Evolutionary conservation across 495 filamentous ascomycete species (phyloP).

Genomic region (Trypethelium eluteriae): DNA sequence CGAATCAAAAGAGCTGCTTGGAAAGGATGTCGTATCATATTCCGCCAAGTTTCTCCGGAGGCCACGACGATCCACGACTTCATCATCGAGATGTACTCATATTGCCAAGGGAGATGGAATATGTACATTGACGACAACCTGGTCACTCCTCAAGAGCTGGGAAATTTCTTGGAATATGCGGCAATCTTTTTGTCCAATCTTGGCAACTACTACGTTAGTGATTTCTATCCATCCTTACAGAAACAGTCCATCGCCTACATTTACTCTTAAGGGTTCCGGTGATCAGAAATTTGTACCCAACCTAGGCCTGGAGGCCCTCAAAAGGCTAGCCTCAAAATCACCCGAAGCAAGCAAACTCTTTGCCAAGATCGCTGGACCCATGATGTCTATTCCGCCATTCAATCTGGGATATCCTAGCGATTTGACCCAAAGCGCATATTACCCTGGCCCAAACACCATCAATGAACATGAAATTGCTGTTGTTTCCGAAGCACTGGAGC

Average conservation of each 20-base stretch:
- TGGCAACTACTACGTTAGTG: conserved; percentile 27
- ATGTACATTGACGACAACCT: conserved; percentile 18
- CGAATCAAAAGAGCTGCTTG: conserved; percentile 32
- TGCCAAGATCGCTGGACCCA: conserved; percentile 13
- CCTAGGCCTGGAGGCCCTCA: conserved; percentile 19
- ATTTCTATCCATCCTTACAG: not conserved
- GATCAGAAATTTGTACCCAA: conserved; percentile 34
- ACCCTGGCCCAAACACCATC: conserved; percentile 25
- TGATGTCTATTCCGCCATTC: conserved; percentile 18
- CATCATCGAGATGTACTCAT: conserved; percentile 34
- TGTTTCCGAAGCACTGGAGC: conserved; percentile 23
- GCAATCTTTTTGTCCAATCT: conserved; percentile 27
- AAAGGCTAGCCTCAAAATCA: not conserved
- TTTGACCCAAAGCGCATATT: conserved; percentile 28
- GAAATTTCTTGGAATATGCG: conserved; percentile 27
- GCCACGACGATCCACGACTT: conserved; percentile 36
- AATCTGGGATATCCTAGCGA: conserved; percentile 27
- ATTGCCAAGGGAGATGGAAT: conserved; percentile 36
- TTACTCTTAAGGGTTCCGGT: conserved; percentile 19
- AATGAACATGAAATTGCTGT: conserved; percentile 25
- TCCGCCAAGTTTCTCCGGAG: conserved; percentile 40
- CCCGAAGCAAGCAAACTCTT: conserved; percentile 15
- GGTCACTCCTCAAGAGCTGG: conserved; percentile 14
- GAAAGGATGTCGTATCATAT: conserved; percentile 36
- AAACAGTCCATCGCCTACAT: not conserved